A percentile compares a stretch with the other conserved stretches of the same genome.
phyloP scores from a whole-genome alignment of 75 land plant species.

The Pinus taeda region DNA sequence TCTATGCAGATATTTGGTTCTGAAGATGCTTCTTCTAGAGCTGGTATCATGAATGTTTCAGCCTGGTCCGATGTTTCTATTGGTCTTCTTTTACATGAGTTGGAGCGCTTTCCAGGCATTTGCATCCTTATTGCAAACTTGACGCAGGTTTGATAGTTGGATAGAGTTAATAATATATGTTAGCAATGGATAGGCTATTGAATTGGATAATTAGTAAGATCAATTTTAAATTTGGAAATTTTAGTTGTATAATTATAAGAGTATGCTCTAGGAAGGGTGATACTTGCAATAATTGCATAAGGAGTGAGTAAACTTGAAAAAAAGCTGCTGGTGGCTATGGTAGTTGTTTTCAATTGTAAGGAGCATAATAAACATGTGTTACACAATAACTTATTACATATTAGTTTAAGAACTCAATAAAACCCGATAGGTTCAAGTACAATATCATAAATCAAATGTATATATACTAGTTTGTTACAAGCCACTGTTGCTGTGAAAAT shows the following conservation, averaged over 20 bases:
- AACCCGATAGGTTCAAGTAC: no score
- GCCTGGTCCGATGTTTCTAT: constrained; percentile 33
- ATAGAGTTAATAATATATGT: background rate
- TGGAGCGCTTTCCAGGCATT: constrained; percentile 29
- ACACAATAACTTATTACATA: no score
- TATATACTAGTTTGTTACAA: no score
- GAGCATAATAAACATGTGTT: background rate
- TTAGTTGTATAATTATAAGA: background rate
- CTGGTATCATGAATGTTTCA: constrained; percentile 19
- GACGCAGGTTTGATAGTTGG: constrained; percentile 11
- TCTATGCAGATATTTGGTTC: constrained; percentile 12
- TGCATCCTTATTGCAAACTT: constrained; percentile 29
- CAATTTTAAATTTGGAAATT: background rate
- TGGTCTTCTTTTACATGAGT: constrained; percentile 26
- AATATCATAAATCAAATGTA: no score
- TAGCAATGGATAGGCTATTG: background rate
- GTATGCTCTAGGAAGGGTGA: background rate
- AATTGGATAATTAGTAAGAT: background rate
- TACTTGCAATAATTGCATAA: background rate
- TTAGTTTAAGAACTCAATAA: no score
- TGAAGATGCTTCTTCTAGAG: constrained; percentile 20
- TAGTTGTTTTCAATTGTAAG: background rate
- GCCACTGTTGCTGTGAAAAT: no score
- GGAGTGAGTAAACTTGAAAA: background rate
- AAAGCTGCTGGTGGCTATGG: background rate